Conservation (phyloP, 768 basidiomycete genomes). For the Leccinum imitatum region DNA sequence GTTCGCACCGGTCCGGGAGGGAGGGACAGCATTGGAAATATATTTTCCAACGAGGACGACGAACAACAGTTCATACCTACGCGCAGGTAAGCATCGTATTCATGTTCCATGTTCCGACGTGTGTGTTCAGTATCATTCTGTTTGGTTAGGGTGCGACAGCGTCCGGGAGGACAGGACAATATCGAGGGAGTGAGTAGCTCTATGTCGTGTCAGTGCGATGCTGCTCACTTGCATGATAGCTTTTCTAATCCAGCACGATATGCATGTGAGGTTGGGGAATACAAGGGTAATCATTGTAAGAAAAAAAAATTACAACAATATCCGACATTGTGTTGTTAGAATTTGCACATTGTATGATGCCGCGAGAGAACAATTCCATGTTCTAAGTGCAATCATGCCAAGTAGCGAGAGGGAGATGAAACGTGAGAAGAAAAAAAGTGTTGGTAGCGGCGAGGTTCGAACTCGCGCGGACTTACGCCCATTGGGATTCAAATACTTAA, state of each 20-base stretch:
- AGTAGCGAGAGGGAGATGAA: background rate
- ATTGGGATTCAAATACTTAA: slow-evolving; percentile 83
- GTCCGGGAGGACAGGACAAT: slow-evolving; percentile 65
- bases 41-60: slow-evolving; percentile 48
- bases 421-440: background rate
- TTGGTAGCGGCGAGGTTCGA: slow-evolving; percentile 88
- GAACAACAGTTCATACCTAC: slow-evolving; percentile 62
- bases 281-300: background rate
- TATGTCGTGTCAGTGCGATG: background rate
- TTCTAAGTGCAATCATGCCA: no score
- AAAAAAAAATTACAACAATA: background rate
- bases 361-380: background rate
- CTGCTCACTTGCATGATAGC: slow-evolving; percentile 20
- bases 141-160: slow-evolving; percentile 56
- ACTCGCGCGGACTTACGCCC: slow-evolving; percentile 84
- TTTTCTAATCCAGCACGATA: slow-evolving; percentile 21
- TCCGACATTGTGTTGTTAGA: background rate
- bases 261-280: slow-evolving; percentile 1
- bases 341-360: background rate
- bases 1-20: slow-evolving; percentile 35
- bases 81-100: slow-evolving; percentile 48
- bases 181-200: slow-evolving; percentile 41
- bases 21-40: slow-evolving; percentile 24
- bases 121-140: background rate
- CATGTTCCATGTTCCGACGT: background rate